Evolutionary conservation across 768 basidiomycete species (phyloP), one percentile per base, ranked within the genome.

Genomic region (Leccinum uliginosum): DNA sequence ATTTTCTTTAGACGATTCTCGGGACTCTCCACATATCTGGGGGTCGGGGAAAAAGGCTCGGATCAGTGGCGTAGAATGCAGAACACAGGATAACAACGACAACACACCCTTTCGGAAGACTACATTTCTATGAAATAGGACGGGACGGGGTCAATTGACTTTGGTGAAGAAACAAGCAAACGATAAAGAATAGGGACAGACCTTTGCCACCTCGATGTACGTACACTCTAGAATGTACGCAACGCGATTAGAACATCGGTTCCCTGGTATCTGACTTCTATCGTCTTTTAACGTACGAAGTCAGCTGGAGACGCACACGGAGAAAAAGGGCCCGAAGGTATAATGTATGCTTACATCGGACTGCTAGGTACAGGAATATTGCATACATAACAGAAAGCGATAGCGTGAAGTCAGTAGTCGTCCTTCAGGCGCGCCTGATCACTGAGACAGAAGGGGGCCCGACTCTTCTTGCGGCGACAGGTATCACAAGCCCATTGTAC

Each of bases 401-500:
- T 32, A 32, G 29, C 29, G 29, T 30, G 29, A n/a, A 30, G 32
- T 34, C 14, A 34, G 34, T 4, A 34, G 32, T 34, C 32, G 32
- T 12, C 12, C 32, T 34, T 34, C 30, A 30, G 32, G 5, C 15
- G 14, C 14, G 15, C 12, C 34, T 34, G 34, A 34, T 6, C 34
- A 34, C 34, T 26, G 23, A 46, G 19, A 40, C 49, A 3, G 55
- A 50, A 15, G 48, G 6, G 11, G 15, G 27, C 71, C 82, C 59
- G 56, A 86, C 89, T 85, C 74, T 94, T 94, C 78, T 92, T 93
- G 57, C 89, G 77, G 35, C 91, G 77, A 67, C 91, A 93, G 0
- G 85, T 80, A 65, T 93, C 91, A 66, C 91, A 93, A 6, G 90
- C 90, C 26, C 90, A 74, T 70, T 89, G 87, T 26, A 91, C 80